A percentile compares a stretch with the other conserved stretches of the same genome.
phyloP scores from a whole-genome alignment of 2,329 filamentous ascomycete species.

The Emmonsiellopsis sp. region DNA sequence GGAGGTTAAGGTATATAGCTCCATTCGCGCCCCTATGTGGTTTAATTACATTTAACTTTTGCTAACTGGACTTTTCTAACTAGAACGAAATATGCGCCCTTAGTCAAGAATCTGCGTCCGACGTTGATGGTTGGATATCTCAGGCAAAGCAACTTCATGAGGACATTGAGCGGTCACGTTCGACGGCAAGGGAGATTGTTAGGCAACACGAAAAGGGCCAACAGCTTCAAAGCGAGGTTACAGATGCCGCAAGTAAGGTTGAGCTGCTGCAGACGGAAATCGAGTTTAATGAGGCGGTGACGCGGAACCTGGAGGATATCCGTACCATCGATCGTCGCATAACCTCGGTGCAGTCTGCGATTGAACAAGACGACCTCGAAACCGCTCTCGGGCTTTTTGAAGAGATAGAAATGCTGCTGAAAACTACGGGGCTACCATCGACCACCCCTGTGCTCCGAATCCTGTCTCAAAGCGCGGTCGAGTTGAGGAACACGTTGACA shows the following conservation, averaged over 20 bases:
- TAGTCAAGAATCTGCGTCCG: slow-evolving; percentile 66
- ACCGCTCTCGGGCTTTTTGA: slow-evolving; percentile 42
- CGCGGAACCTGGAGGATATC: slow-evolving; percentile 42
- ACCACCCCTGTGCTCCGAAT: slow-evolving; percentile 41
- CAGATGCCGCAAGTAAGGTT: slow-evolving; percentile 50
- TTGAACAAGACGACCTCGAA: slow-evolving; percentile 37
- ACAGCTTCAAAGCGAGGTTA: slow-evolving; percentile 53
- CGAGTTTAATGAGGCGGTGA: slow-evolving; percentile 48
- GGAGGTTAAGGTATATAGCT: slow-evolving; percentile 41
- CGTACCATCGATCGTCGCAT: slow-evolving; percentile 42
- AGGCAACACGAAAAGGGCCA: slow-evolving; percentile 64
- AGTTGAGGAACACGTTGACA: slow-evolving; percentile 58
- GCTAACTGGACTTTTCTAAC: not conserved
- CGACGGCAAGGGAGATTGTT: slow-evolving; percentile 72
- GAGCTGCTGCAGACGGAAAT: slow-evolving; percentile 50
- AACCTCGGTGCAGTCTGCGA: slow-evolving; percentile 37
- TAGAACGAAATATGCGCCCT: slow-evolving; percentile 65
- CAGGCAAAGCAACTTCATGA: slow-evolving; percentile 77
- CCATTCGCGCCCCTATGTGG: not conserved
- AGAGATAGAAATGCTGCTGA: slow-evolving; percentile 28
- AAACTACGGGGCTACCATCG: slow-evolving; percentile 20
- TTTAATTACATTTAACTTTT: slow-evolving; percentile 2
- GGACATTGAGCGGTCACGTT: slow-evolving; percentile 73
- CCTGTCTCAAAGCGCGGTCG: slow-evolving; percentile 55
- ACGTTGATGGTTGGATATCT: slow-evolving; percentile 77